Conservation (phyloP, 331 rosid species). For the Stylosanthes scabra region DNA sequence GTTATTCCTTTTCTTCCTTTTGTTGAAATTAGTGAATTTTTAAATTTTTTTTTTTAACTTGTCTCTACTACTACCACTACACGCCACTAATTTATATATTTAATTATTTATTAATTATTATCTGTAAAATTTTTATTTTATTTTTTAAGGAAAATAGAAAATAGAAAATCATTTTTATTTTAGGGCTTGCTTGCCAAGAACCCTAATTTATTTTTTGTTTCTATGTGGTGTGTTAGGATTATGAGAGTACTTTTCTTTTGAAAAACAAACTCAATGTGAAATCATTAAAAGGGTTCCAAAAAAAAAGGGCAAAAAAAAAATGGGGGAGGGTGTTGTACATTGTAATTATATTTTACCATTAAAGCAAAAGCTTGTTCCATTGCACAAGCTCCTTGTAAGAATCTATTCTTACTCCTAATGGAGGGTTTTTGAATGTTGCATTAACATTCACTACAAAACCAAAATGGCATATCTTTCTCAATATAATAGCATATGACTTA, state of each 20-base stretch:
- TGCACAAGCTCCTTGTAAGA: slow-evolving; percentile 11
- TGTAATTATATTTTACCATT: slow-evolving; percentile 29
- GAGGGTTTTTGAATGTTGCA: not conserved
- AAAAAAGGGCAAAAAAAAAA: slow-evolving; percentile 31
- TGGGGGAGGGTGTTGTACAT: slow-evolving; percentile 22
- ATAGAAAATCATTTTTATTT: no score
- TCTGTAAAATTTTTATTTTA: no score
- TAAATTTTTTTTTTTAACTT: no score
- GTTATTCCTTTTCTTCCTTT: slow-evolving; percentile 38
- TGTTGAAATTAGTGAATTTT: slow-evolving; percentile 35
- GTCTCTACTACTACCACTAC: no score
- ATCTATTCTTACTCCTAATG: slow-evolving; percentile 15
- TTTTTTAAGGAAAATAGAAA: no score
- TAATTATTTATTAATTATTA: no score
- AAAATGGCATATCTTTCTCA: not conserved
- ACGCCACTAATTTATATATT: no score
- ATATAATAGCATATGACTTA: not conserved
- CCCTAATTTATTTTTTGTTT: slow-evolving; percentile 5
- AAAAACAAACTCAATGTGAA: slow-evolving; percentile 40
- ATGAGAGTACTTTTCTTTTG: slow-evolving; percentile 10
- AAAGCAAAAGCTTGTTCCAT: not conserved
- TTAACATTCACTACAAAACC: not conserved
- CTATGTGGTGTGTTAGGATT: slow-evolving; percentile 19
- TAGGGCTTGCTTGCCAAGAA: not conserved
- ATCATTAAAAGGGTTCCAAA: slow-evolving; percentile 36